phyloP scores from a whole-genome alignment of 805 yeast genomes.

The Yueomyces sp. region DNA sequence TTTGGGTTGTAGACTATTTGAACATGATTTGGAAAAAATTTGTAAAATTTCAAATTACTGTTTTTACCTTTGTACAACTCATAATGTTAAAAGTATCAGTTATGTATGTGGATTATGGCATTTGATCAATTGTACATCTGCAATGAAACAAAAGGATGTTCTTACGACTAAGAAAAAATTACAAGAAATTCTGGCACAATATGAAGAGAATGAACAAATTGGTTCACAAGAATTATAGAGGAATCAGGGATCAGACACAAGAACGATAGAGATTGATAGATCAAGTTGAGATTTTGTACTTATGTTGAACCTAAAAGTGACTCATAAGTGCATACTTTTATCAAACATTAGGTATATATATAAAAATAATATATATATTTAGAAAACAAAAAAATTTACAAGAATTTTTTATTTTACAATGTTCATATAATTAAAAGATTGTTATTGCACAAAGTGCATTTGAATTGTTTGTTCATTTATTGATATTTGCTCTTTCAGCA shows the following conservation, averaged over 20 bases:
- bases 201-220: neutral
- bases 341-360: too few species aligned
- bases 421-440: too few species aligned
- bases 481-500: neutral
- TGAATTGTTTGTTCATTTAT: neutral
- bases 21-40: conserved; percentile 16
- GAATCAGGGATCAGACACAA: too few species aligned
- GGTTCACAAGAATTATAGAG: neutral
- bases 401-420: too few species aligned
- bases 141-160: conserved; percentile 20
- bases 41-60: conserved; percentile 16
- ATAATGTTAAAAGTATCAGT: conserved; percentile 9
- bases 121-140: conserved; percentile 19
- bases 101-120: conserved; percentile 23
- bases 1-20: conserved; percentile 18
- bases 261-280: too few species aligned
- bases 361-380: too few species aligned
- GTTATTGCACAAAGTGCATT: too few species aligned
- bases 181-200: conserved; percentile 3
- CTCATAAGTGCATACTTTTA: too few species aligned
- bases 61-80: conserved; percentile 15
- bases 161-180: conserved; percentile 15
- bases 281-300: too few species aligned
- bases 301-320: too few species aligned
- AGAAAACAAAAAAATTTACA: too few species aligned